These are phyloP conservation scores for Talaromyces sp. DNA, from an alignment of 2,329 filamentous ascomycete species.

Conservation along the genomic window DNA sequence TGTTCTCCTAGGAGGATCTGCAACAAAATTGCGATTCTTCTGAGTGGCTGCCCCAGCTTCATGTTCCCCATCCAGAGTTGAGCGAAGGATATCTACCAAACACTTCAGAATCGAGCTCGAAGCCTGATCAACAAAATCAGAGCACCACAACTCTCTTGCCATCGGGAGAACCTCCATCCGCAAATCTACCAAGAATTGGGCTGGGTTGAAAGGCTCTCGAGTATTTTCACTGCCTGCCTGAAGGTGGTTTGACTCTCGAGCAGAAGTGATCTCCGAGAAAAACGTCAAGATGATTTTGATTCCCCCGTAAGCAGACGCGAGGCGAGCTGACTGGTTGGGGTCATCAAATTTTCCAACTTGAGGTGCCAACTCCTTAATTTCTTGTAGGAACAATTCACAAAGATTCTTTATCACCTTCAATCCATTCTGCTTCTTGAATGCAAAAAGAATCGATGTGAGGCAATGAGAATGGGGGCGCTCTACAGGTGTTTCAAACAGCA, in stretches of 20 bases:
- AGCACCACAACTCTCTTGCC: slow-evolving; percentile 77
- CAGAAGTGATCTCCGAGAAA: slow-evolving; percentile 69
- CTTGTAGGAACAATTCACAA: slow-evolving; percentile 61
- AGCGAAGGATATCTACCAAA: slow-evolving; percentile 76
- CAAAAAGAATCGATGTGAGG: slow-evolving; percentile 71
- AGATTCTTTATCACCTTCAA: slow-evolving; percentile 69
- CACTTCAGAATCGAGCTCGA: slow-evolving; percentile 71
- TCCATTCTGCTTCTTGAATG: slow-evolving; percentile 78
- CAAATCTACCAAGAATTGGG: slow-evolving; percentile 81
- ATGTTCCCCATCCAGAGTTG: slow-evolving; percentile 69
- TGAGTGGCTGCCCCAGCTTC: slow-evolving; percentile 60
- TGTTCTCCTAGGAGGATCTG: slow-evolving; percentile 43
- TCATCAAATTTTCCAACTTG: slow-evolving; percentile 36
- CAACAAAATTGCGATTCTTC: slow-evolving; percentile 54
- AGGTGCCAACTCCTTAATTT: slow-evolving; percentile 47
- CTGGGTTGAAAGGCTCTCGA: slow-evolving; percentile 58
- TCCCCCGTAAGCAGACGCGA: slow-evolving; percentile 52
- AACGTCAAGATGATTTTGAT: slow-evolving; percentile 82
- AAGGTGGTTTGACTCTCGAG: slow-evolving; percentile 69
- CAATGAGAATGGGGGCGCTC: slow-evolving; percentile 47
- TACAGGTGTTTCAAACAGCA: slow-evolving; percentile 63
- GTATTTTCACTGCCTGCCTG: slow-evolving; percentile 35
- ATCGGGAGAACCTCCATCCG: slow-evolving; percentile 74
- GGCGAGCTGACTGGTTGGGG: slow-evolving; percentile 36
- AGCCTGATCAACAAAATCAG: slow-evolving; percentile 74